Evolutionary conservation across 1,139 yeast genomes (phyloP).

Genomic region (Yamadazyma dendronema): DNA sequence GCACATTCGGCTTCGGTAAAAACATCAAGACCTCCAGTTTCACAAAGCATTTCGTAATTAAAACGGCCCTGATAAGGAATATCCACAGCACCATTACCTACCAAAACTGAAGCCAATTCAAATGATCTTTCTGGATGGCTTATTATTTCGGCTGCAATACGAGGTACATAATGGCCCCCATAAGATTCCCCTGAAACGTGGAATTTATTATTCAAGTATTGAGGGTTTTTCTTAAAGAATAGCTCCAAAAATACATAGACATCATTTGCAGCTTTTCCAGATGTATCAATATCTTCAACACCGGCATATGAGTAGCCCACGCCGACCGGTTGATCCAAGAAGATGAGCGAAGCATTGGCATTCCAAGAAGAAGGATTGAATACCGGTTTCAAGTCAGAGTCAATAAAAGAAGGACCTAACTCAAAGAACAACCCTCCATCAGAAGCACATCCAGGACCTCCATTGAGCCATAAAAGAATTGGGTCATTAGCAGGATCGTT

Average conservation of each 20-base stretch:
- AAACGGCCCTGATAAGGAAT: constrained; percentile 59
- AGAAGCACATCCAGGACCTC: constrained; percentile 39
- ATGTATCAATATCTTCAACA: constrained; percentile 47
- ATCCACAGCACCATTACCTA: constrained; percentile 80
- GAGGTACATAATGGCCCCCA: constrained; percentile 81
- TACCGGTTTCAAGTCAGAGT: constrained; percentile 58
- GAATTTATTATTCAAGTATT: constrained; percentile 52
- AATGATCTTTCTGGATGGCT: constrained; percentile 59
- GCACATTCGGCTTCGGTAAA: constrained; percentile 41
- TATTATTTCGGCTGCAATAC: constrained; percentile 66
- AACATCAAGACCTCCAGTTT: constrained; percentile 64
- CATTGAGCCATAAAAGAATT: constrained; percentile 56
- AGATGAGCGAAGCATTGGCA: constrained; percentile 78
- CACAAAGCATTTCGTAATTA: constrained; percentile 79
- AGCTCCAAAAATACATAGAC: constrained; percentile 69
- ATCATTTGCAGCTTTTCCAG: constrained; percentile 69
- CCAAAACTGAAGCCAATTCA: constrained; percentile 61
- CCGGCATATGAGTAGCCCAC: constrained; percentile 68
- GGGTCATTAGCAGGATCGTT: constrained; percentile 84
- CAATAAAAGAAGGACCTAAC: constrained; percentile 77
- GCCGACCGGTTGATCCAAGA: constrained; percentile 86
- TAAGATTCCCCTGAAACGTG: constrained; percentile 83
- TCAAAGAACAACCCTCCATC: constrained; percentile 82
- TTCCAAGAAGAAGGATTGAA: constrained; percentile 81
- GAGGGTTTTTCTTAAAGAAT: constrained; percentile 67